Evolutionary conservation across 2,329 filamentous ascomycete species (phyloP), one percentile per base, ranked within the genome.

Genomic region (Xylaria sp.): DNA sequence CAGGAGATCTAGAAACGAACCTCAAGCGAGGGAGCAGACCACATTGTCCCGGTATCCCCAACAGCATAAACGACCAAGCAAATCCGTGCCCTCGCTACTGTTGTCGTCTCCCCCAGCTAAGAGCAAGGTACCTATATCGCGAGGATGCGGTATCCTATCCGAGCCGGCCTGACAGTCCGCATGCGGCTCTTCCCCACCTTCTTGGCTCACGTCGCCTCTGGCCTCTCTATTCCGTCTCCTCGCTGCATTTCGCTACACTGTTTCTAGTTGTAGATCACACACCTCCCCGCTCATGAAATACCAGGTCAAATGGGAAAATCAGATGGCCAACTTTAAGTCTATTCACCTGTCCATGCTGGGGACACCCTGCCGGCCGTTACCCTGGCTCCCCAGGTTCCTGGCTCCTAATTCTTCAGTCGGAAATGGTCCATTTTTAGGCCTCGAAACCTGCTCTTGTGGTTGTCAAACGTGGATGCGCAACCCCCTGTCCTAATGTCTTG

Each of bases 221-320:
- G 59, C 57, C 69, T 68, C 44, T 57, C 25, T 64, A 55, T 70
- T 66, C 63, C 64, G 64, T 51, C 39, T 63, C 58, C 67, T 68
- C 55, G 65, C 48, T 69, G 73, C 74, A 74, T 75, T 67, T 71
- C 54, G 57, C 70, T 61, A 66, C 56, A 52, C 68, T 70, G 76
- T 78, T 77, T 79, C 73, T 65, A 66, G 63, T 73, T 66, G 77
- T 65, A 75, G 76, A 79, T 78, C 77, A 79, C 63, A 78, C 77
- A 75, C 62, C 66, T 60, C 50, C 51, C 60, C 59, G 50, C 62
- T 32, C 69, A 69, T 58, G 66, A 66, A 65, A 68, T 60, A 70
- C 72, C 57, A 66, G 70, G 70, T 72, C 73, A 64, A 75, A 76
- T 74, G 64, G 70, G 69, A 73, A 74, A 72, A 75, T 74, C 70